Base-by-base conservation (phyloP, 2,329 filamentous ascomycete genomes). In the Nothopassalora personata region DNA sequence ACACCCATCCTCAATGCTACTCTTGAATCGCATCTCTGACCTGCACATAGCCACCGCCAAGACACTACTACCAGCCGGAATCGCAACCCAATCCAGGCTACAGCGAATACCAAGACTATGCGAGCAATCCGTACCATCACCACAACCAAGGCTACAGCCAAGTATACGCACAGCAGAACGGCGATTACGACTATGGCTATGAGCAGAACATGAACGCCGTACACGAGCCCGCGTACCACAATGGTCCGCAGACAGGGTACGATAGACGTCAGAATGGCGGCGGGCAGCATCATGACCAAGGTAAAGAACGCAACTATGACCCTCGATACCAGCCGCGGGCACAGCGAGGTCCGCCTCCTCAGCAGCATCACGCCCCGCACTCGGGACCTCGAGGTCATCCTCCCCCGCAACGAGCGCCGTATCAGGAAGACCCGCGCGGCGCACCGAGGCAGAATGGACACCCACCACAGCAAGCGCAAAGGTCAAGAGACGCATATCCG, bases 271-370 rank as follows among this genome's bases (percentile, higher is more conserved):
- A 55, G 27, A 49, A 60, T 28, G 43, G 53, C 45, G 52, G 54
- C 33, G 46, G 18, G 47, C 61, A 58, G 33, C 53, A 59, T 18
- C 43, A 56, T 31, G 58, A 64, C 27, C 60, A 64, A 34, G 23
- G 43, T 15, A 58, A 64, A n/a, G 65, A 64, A 19, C 64, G 65
- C 15, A 51, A 54, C 23, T 67, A 68, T 18, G 68, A 68, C 36
- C 61, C 67, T 30, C 60, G 67, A 55, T 69, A 68, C 43, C 67
- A 68, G 57, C 63, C 66, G 31, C 61, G 65, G 49, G 61, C 61
- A n/a, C 64, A 60, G 36, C 52, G 60, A 57, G 57, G 58, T 15
- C 61, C 60, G 7, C 59, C 62, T 5, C 60, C 58, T 11, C 60
- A 19, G 33, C 60, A 63, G 45, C 58, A 61, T 48, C 23, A 23